Evolutionary conservation across 805 yeast genomes (phyloP).

Genomic region (Blastobotrys terrestris): DNA sequence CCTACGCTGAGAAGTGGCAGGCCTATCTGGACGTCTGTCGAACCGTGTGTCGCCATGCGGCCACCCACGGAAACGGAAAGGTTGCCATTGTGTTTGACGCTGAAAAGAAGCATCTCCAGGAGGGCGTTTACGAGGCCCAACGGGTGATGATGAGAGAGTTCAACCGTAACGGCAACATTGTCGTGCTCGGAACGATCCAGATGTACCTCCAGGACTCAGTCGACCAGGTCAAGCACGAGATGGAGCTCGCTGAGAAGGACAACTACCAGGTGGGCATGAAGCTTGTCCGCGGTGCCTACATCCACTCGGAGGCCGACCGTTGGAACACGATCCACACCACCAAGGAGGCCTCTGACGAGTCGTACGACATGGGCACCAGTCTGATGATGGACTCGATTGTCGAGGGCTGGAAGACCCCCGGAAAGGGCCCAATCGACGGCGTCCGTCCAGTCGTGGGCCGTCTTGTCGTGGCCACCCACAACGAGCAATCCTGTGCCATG

Average conservation of each 20-base stretch:
- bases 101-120: conserved; percentile 81
- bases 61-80: conserved; percentile 33
- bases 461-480: conserved; percentile 87
- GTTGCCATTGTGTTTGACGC: conserved; percentile 81
- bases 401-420: conserved; percentile 36
- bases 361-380: conserved; percentile 66
- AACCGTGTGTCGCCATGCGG: conserved; percentile 49
- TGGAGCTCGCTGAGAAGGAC: conserved; percentile 49
- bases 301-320: conserved; percentile 80
- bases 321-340: conserved; percentile 59
- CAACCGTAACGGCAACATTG: conserved; percentile 53
- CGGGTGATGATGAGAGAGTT: conserved; percentile 68
- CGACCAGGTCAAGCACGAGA: conserved; percentile 55
- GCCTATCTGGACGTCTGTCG: conserved; percentile 61
- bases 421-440: conserved; percentile 8
- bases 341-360: conserved; percentile 72
- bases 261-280: conserved; percentile 78
- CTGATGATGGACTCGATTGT: conserved; percentile 54
- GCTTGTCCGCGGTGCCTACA: conserved; percentile 92
- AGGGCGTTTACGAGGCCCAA: conserved; percentile 87
- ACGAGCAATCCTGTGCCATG: conserved; percentile 65
- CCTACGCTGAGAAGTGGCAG: conserved; percentile 45
- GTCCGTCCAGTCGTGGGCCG: conserved; percentile 31
- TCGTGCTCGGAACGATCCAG: conserved; percentile 88
- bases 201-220: conserved; percentile 77